Evolutionary conservation across 331 rosid species (phyloP).

Genomic region (Pyrus hybrid): DNA sequence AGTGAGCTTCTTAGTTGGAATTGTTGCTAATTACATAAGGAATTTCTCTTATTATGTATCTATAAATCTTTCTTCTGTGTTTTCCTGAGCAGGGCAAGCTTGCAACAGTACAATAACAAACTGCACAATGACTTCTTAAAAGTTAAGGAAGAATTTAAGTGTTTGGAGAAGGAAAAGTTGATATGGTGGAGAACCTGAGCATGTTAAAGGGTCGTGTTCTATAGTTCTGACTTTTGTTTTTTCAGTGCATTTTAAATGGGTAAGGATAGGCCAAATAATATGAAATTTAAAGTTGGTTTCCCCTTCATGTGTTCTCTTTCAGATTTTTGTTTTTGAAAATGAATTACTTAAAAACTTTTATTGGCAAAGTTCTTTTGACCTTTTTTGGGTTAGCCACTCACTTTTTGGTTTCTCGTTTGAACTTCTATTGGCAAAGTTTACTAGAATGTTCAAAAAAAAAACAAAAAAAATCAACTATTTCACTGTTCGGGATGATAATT

Average conservation of each 20-base stretch:
- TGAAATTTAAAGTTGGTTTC: neutral
- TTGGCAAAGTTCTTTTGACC: neutral
- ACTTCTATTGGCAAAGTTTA: too few relatives aligned
- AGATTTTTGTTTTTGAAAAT: neutral
- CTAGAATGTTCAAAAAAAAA: too few relatives aligned
- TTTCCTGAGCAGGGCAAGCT: conserved; percentile 55
- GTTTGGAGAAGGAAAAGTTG: conserved; percentile 71
- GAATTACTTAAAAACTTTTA: neutral
- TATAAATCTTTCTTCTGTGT: too few relatives aligned
- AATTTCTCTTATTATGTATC: neutral
- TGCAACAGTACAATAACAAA: conserved; percentile 85
- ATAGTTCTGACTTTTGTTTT: neutral
- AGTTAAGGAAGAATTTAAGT: conserved; percentile 74
- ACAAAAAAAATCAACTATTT: too few relatives aligned
- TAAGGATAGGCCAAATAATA: neutral
- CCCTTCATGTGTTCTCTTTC: neutral
- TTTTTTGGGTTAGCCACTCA: too few relatives aligned
- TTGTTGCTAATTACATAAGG: conserved; percentile 10
- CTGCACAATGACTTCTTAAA: conserved; percentile 84
- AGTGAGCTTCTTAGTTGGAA: conserved; percentile 38
- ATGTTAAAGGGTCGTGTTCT: conserved; percentile 48
- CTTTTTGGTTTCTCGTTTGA: too few relatives aligned
- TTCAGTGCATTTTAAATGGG: neutral
- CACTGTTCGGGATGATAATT: too few relatives aligned
- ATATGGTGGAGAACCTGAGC: conserved; percentile 60